A percentile compares a stretch with the other conserved stretches of the same genome.
phyloP scores from a whole-genome alignment of 1,139 yeast species.

The Taphrina flavorubra region DNA sequence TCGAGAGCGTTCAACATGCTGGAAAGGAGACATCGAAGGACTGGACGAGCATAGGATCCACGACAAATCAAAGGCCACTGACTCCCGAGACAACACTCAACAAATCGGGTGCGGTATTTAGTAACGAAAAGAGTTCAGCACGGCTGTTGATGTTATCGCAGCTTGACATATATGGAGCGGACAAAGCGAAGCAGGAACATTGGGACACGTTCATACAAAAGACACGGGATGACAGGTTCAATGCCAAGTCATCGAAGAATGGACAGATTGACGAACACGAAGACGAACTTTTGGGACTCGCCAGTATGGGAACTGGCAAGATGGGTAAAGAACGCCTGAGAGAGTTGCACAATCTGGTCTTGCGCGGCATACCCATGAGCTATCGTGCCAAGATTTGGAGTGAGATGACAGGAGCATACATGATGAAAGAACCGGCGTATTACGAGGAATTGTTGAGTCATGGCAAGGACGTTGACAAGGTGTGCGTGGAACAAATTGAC shows the following conservation, averaged over 20 bases:
- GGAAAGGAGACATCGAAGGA: neutral
- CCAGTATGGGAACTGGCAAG: constrained; percentile 42
- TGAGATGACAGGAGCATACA: constrained; percentile 62
- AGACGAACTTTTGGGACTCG: constrained; percentile 55
- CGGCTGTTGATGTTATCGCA: constrained; percentile 50
- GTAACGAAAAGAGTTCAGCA: constrained; percentile 33
- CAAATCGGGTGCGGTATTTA: constrained; percentile 29
- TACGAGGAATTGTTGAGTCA: constrained; percentile 52
- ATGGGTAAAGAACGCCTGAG: constrained; percentile 49
- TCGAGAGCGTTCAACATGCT: neutral
- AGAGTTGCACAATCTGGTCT: constrained; percentile 55
- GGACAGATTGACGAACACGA: constrained; percentile 47
- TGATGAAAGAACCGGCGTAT: constrained; percentile 59
- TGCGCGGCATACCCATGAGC: constrained; percentile 59
- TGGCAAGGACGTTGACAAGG: constrained; percentile 48
- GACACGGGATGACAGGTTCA: constrained; percentile 46
- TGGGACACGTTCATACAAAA: constrained; percentile 53
- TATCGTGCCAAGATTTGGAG: constrained; percentile 61
- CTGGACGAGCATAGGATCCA: neutral
- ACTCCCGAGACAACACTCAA: constrained; percentile 25
- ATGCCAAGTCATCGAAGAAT: constrained; percentile 35
- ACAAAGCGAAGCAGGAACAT: constrained; percentile 47
- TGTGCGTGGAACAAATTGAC: constrained; percentile 60
- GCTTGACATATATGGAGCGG: constrained; percentile 51
- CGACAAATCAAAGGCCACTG: constrained; percentile 28